A percentile compares a stretch with the other conserved stretches of the same genome.
These are phyloP conservation scores for Byssothecium circinans DNA, from an alignment of 2,329 filamentous ascomycete genomes.

Conservation along the genomic window DNA sequence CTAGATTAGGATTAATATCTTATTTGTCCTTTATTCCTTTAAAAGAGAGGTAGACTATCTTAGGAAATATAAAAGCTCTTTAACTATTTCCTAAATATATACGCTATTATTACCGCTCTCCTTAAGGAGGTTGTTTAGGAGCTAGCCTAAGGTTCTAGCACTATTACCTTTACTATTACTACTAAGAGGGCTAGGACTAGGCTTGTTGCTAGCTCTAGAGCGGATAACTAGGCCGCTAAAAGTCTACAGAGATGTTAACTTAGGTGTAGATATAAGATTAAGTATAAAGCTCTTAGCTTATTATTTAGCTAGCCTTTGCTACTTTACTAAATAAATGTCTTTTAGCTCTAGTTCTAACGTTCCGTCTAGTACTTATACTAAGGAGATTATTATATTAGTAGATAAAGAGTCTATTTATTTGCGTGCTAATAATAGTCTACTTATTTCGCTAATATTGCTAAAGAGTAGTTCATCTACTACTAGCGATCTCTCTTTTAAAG, in stretches of 20 bases:
- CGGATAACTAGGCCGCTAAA: too few relatives aligned
- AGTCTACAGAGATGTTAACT: constrained; percentile 7
- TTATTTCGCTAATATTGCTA: constrained; percentile 7
- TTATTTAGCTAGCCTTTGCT: constrained; percentile 9
- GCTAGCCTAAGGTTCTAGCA: constrained; percentile 4
- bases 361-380: constrained; percentile 8
- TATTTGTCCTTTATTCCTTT: constrained; percentile 7
- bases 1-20: neutral
- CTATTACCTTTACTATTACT: constrained; percentile 4
- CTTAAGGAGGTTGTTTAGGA: constrained; percentile 1
- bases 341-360: constrained; percentile 10
- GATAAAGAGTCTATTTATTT: constrained; percentile 15
- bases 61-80: constrained; percentile 5
- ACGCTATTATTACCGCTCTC: constrained; percentile 5
- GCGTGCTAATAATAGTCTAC: constrained; percentile 4
- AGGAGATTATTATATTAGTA: constrained; percentile 7
- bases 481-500: constrained; percentile 9
- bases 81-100: constrained; percentile 3
- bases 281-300: constrained; percentile 10
- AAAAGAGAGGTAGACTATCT: constrained; percentile 4
- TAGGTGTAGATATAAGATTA: constrained; percentile 9
- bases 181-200: constrained; percentile 5
- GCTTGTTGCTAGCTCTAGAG: too few relatives aligned
- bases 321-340: constrained; percentile 10
- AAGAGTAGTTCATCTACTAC: too few relatives aligned